Evolutionary conservation across 2,329 filamentous ascomycete genomes (phyloP), one percentile per base, ranked within the genome.

Genomic region (Rosellinia necatrix): DNA sequence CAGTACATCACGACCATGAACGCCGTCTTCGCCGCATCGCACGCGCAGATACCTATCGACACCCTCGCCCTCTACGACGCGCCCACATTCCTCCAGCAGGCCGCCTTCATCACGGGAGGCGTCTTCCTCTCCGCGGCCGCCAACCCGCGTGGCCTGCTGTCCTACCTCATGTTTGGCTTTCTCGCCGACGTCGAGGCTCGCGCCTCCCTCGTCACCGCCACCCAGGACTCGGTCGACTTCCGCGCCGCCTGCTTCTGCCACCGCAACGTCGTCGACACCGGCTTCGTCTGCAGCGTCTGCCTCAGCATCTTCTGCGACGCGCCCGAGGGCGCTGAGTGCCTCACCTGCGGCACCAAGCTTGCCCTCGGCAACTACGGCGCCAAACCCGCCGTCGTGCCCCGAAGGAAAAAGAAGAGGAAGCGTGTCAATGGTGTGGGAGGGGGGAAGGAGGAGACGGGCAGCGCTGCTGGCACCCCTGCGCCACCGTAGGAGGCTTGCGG

Each of bases 1-100:
- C 89, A 97, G 73, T 99, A 99, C 76, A 99, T 99, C 53, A 89
- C 93, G 0, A 94, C 96, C 64, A 99, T 99, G 94, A 99, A 99
- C 76, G 85, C 89, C 66, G 96, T 97, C 59, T 99, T 99, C 74
- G 94, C 94, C 2, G 94, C 93, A 56, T 90, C 96, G 68, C 87
- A 93, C 62, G 83, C 92, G 52, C 85, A 85, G 65, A 91, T 99
- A 61, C 90, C 92, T 21, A 92, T 99, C 67, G 94, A 99, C 72
- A 93, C 96, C 29, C 83, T 96, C 58, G 89, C 96, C 63, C 80
- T 99, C 10, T 86, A 88, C 37, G 91, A 91, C 19, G 85, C 91
- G 64, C 91, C 93, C 0, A 92, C 96, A 9, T 96, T 99, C 72
- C 79, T 99, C 44, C 93, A 99, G 70, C 94, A 99, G 75, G 94